Percentiles rank a stretch among this genome's conserved stretches.
Conservation (phyloP, 306 rosid genomes). For the Inga laurina region DNA sequence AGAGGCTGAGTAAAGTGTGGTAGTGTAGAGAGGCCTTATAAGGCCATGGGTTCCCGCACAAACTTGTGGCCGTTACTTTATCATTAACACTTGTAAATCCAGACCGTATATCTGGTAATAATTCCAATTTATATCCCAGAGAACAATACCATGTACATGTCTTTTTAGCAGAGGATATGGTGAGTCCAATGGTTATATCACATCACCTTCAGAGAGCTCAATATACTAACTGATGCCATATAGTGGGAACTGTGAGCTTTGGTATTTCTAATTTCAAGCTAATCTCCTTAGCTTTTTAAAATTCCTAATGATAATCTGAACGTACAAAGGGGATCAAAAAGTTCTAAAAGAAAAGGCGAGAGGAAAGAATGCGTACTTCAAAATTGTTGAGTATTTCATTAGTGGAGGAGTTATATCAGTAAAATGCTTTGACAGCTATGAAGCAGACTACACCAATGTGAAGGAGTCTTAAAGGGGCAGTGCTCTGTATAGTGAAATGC, state of each 20-base stretch:
- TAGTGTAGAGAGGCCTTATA: too few species aligned
- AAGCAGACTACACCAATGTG: background rate
- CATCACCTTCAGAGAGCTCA: background rate
- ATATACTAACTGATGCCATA: background rate
- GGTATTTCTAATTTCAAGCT: background rate
- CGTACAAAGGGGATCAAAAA: background rate
- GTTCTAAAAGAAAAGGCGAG: background rate
- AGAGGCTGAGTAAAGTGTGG: too few species aligned
- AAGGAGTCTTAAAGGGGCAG: background rate
- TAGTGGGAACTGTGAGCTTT: background rate
- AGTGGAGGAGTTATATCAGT: background rate
- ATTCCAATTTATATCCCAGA: background rate
- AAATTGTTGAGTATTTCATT: background rate
- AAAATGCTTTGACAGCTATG: constrained; percentile 3
- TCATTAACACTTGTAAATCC: background rate
- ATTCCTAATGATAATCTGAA: background rate
- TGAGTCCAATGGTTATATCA: background rate
- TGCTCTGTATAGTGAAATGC: background rate
- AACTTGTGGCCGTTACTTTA: too few species aligned
- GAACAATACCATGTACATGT: background rate
- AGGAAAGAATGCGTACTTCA: background rate
- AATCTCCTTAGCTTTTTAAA: background rate
- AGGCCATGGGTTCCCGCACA: too few species aligned
- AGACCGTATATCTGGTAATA: background rate
- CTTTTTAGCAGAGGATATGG: background rate